phyloP scores from a whole-genome alignment of 768 basidiomycete species.

The Tubosaeta sp. region DNA sequence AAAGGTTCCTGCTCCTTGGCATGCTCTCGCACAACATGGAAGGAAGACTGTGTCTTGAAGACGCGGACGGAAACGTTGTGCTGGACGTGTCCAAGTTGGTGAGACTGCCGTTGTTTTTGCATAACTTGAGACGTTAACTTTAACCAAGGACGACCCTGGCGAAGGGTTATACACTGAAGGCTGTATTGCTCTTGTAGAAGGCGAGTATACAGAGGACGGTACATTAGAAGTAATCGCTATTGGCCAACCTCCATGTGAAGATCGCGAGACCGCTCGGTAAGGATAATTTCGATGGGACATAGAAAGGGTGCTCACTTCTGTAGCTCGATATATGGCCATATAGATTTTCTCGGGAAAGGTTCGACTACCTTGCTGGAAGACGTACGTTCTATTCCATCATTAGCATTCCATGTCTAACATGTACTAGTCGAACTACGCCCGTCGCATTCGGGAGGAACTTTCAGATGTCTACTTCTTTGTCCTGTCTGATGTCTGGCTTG shows the following conservation, averaged over 20 bases:
- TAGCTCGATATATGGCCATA: conserved; percentile 92
- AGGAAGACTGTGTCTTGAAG: conserved; percentile 87
- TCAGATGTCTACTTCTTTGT: conserved; percentile 85
- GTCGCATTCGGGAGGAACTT: conserved; percentile 63
- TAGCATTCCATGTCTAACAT: background rate
- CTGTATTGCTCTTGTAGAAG: conserved; percentile 91
- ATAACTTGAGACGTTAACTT: conserved; percentile 11
- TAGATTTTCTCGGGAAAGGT: conserved; percentile 96
- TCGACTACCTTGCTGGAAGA: conserved; percentile 88
- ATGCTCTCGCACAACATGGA: conserved; percentile 89
- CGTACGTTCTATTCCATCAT: conserved; percentile 41
- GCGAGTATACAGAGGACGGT: conserved; percentile 92
- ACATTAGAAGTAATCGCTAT: conserved; percentile 87
- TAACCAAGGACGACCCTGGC: conserved; percentile 72
- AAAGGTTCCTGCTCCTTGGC: conserved; percentile 89
- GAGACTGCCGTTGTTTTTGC: conserved; percentile 5
- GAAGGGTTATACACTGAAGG: conserved; percentile 97
- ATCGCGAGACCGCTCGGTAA: conserved; percentile 77
- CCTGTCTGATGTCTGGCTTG: conserved; percentile 94
- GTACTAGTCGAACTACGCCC: conserved; percentile 55
- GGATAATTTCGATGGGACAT: conserved; percentile 10
- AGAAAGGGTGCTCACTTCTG: conserved; percentile 6
- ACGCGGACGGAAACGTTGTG: conserved; percentile 85
- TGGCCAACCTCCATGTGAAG: conserved; percentile 96
- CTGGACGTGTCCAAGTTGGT: conserved; percentile 88